Conservation (phyloP, 1,284 basidiomycete genomes). For the Cutaneotrichosporon spelunceum region DNA sequence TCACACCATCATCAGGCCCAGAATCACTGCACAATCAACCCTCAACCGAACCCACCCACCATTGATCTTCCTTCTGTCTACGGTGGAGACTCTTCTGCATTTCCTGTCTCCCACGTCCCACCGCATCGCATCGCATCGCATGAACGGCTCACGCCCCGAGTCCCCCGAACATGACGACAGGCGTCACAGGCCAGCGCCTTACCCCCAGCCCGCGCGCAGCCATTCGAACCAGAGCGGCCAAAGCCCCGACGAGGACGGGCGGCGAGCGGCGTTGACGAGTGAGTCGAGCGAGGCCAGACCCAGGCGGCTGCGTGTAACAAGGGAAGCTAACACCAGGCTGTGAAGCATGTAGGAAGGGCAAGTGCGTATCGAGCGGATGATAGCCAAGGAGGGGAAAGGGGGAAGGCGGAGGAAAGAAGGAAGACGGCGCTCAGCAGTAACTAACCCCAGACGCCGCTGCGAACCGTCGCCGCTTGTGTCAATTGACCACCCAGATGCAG, state of each 20-base stretch:
- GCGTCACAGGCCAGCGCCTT: background rate
- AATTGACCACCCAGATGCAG: conserved; percentile 40
- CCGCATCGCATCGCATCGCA: background rate
- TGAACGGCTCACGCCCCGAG: background rate
- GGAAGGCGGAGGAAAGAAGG: background rate
- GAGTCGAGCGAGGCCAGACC: background rate
- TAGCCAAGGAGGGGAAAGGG: background rate
- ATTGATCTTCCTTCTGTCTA: too few species aligned
- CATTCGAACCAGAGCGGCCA: background rate
- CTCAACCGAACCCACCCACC: too few species aligned
- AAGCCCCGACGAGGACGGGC: background rate
- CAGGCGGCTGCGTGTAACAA: background rate
- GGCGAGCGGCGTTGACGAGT: conserved; percentile 13
- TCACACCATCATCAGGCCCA: too few species aligned
- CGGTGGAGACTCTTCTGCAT: too few species aligned
- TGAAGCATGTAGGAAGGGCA: conserved; percentile 38
- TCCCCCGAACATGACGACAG: background rate
- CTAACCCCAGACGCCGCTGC: conserved; percentile 38
- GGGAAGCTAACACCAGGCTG: conserved; percentile 25
- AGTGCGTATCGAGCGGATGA: conserved; percentile 21
- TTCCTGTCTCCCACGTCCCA: too few species aligned
- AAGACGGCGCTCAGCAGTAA: conserved; percentile 17
- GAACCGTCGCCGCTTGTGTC: conserved; percentile 46
- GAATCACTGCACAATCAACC: too few species aligned
- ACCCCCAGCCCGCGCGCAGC: background rate